Base-by-base conservation (phyloP, 2,329 filamentous ascomycete genomes). In the Stagonosporopsis cucurbitacearum region DNA sequence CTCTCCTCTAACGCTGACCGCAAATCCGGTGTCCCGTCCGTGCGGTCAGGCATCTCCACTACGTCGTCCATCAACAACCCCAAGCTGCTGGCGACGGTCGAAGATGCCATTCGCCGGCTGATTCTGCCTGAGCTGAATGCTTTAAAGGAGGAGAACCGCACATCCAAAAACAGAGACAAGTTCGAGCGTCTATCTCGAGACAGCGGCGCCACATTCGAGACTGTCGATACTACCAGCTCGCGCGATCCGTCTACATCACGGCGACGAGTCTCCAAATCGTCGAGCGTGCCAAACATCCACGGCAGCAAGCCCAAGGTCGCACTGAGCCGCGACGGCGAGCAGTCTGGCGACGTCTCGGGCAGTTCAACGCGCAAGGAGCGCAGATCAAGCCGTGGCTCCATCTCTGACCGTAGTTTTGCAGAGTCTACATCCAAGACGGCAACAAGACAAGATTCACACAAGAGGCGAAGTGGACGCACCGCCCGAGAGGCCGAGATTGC, bases 81-180 rank as follows among this genome's bases (percentile, higher is more conserved):
- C 0, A 95, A 92, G 71, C 79, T 97, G 2, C 83, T 97, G 2
- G 91, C 95, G 68, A 95, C 92, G 0, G 93, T 97, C 3, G 93
- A 97, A 77, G 92, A 96, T 77, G 92, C 92, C 13, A 96, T 97
- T 69, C 88, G 92, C 60, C 86, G 92, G 44, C 82, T 96, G 45
- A 96, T 97, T 49, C 79, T 99, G 2, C 95, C 95, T 0, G 94
- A 99, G 75, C 82, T 99, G 40, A 94, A 92, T 66, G 91, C 92
- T 9, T 81, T 99, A 50, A 97, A 96, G 75, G 87, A 93, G 67
- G 92, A 96, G 70, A 90, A 94, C 73, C 93, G 91, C 74, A 88
- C 89, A 62, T 86, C 88, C 60, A 84, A 89, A 62, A 88, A 86
- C 66, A 86, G 85, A 11, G 86, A 85, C 51, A 88, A 87, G 54